Percentiles rank a stretch among this genome's conserved stretches.
Evolutionary conservation across 164 flowering plant genomes (phyloP).

Genomic region (Malania oleifera): DNA sequence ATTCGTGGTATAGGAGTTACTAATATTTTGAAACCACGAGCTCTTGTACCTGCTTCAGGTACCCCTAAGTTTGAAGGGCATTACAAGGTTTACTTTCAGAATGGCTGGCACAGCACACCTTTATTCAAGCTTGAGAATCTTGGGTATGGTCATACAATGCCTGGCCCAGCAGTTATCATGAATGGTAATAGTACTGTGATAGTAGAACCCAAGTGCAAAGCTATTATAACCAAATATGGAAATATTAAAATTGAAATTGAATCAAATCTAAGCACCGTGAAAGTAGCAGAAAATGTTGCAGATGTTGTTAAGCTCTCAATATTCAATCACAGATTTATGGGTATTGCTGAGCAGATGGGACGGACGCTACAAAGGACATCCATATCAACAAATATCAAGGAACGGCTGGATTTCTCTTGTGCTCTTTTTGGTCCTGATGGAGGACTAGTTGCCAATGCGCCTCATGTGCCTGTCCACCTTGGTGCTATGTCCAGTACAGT

Average conservation of each 20-base stretch:
- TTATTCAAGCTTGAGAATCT: conserved; percentile 80
- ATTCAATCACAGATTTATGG: conserved; percentile 96
- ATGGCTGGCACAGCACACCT: conserved; percentile 74
- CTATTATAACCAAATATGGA: conserved; percentile 71
- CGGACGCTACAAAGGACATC: conserved; percentile 94
- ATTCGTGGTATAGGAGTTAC: conserved; percentile 93
- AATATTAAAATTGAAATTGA: conserved; percentile 78
- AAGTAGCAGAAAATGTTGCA: conserved; percentile 61
- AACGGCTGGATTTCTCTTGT: conserved; percentile 94
- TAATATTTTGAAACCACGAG: conserved; percentile 67
- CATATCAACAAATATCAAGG: conserved; percentile 95
- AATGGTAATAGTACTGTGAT: conserved; percentile 97
- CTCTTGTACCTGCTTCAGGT: conserved; percentile 31
- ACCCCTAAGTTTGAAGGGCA: conserved; percentile 45
- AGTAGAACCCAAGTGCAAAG: conserved; percentile 83
- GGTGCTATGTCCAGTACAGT: conserved; percentile 99
- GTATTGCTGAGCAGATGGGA: conserved; percentile 99
- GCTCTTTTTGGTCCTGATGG: conserved; percentile 96
- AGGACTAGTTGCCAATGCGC: conserved; percentile 97
- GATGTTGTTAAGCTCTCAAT: conserved; percentile 97
- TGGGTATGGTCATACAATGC: conserved; percentile 57
- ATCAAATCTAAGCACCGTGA: conserved; percentile 31
- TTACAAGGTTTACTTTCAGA: conserved; percentile 67
- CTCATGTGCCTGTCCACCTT: conserved; percentile 96
- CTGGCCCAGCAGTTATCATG: conserved; percentile 89